These are phyloP conservation scores for Phyllosticta citribraziliensis DNA, from an alignment of 2,329 filamentous ascomycete genomes.

Conservation along the genomic window DNA sequence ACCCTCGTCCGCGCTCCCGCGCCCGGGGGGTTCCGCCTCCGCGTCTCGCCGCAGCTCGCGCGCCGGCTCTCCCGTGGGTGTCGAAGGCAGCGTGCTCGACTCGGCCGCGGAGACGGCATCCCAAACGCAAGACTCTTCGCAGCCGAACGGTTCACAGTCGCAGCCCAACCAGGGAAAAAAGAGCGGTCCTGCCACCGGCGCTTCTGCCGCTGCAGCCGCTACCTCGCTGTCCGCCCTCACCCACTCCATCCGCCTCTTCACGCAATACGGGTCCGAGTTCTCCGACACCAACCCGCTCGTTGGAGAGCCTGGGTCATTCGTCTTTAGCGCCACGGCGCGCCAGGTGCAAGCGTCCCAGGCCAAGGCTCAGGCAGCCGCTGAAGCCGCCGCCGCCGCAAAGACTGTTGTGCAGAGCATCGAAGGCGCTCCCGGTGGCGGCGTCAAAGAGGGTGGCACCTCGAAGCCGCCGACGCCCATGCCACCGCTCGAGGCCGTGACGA, in stretches of 20 bases:
- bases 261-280: constrained; percentile 49
- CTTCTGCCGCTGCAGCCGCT: constrained; percentile 13
- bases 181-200: neutral
- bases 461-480: neutral
- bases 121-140: constrained; percentile 14
- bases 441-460: neutral
- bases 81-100: constrained; percentile 18
- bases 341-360: constrained; percentile 32
- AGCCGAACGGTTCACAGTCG: neutral
- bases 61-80: constrained; percentile 27
- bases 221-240: constrained; percentile 21
- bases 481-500: constrained; percentile 5
- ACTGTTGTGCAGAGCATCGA: constrained; percentile 13
- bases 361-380: constrained; percentile 20
- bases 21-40: constrained; percentile 17
- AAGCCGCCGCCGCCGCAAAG: constrained; percentile 19
- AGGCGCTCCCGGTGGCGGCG: neutral
- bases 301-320: constrained; percentile 54
- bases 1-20: constrained; percentile 31
- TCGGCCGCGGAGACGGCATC: constrained; percentile 11
- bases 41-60: constrained; percentile 24
- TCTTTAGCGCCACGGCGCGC: constrained; percentile 39
- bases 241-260: constrained; percentile 41
- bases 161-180: neutral
- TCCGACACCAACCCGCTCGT: constrained; percentile 55